These are phyloP conservation scores for Przewalskia tangutica DNA, from an alignment of 257 asterid genomes.

Conservation along the genomic window DNA sequence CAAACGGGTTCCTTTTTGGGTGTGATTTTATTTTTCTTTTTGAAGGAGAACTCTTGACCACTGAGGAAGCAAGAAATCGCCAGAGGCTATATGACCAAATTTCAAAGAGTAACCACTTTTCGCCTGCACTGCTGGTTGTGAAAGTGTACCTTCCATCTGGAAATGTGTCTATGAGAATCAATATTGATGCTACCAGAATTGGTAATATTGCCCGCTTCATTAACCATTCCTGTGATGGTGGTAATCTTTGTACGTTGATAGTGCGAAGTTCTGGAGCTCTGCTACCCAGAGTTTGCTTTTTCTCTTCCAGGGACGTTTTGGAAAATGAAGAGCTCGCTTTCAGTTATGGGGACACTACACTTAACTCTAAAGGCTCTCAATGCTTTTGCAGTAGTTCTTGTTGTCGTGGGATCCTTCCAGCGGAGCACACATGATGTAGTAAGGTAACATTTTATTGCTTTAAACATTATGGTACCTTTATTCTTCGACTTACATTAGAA, in stretches of 20 bases:
- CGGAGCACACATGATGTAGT: conserved; percentile 53
- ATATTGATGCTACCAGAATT: conserved; percentile 70
- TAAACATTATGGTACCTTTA: not conserved
- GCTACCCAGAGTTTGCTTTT: conserved; percentile 79
- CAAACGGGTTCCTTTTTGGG: not conserved
- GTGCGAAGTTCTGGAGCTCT: conserved; percentile 76
- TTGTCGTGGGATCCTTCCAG: conserved; percentile 67
- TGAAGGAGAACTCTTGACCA: conserved; percentile 72
- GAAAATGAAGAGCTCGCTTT: conserved; percentile 68
- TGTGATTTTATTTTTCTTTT: not conserved
- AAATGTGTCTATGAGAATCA: conserved; percentile 61
- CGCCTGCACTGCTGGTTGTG: conserved; percentile 73
- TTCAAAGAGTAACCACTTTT: conserved; percentile 17
- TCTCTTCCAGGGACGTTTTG: conserved; percentile 48
- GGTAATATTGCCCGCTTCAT: conserved; percentile 80
- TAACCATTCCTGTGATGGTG: conserved; percentile 93
- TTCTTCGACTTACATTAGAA: not conserved
- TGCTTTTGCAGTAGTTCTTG: conserved; percentile 64
- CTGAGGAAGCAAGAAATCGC: conserved; percentile 58
- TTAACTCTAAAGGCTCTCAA: conserved; percentile 27
- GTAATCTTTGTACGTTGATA: conserved; percentile 47
- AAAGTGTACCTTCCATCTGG: conserved; percentile 77
- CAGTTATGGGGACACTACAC: conserved; percentile 64
- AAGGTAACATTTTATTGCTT: not conserved
- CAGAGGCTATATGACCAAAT: conserved; percentile 47